phyloP scores from a whole-genome alignment of 192 early-diverging fungal species.

The Polychytrium aggregatum region DNA sequence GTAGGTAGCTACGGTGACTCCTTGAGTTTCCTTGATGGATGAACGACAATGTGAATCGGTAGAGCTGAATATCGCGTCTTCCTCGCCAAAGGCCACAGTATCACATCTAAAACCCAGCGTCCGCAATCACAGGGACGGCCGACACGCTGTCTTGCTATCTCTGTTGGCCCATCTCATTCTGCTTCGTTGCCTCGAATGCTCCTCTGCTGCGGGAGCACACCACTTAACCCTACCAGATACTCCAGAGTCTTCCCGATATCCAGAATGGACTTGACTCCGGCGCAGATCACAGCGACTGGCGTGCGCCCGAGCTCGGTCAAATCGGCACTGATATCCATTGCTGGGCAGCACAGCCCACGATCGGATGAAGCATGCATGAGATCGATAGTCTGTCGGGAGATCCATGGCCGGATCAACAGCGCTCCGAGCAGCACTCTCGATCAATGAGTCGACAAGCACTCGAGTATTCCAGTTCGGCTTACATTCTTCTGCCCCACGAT shows the following conservation, averaged over 20 bases:
- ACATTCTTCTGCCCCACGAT: constrained; percentile 55
- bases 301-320: constrained; percentile 82
- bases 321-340: constrained; percentile 87
- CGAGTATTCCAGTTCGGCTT: too few relatives aligned
- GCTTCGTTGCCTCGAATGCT: too few relatives aligned
- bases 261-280: constrained; percentile 93
- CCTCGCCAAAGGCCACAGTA: too few relatives aligned
- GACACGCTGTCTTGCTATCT: too few relatives aligned
- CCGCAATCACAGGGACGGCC: too few relatives aligned
- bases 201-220: too few relatives aligned
- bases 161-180: too few relatives aligned
- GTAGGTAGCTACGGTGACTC: constrained; percentile 79
- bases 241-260: constrained; percentile 89
- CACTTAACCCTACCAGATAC: constrained; percentile 53
- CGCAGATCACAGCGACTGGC: constrained; percentile 89
- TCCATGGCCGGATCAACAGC: background rate
- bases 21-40: constrained; percentile 65
- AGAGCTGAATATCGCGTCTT: too few relatives aligned
- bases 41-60: background rate
- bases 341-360: constrained; percentile 6
- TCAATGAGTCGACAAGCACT: too few relatives aligned
- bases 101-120: too few relatives aligned
- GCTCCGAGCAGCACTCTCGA: too few relatives aligned
- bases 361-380: constrained; percentile 2
- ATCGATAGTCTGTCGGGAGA: constrained; percentile 1